Conservation (phyloP, 345 rosid genomes). For the Conringia planisiliqua region DNA sequence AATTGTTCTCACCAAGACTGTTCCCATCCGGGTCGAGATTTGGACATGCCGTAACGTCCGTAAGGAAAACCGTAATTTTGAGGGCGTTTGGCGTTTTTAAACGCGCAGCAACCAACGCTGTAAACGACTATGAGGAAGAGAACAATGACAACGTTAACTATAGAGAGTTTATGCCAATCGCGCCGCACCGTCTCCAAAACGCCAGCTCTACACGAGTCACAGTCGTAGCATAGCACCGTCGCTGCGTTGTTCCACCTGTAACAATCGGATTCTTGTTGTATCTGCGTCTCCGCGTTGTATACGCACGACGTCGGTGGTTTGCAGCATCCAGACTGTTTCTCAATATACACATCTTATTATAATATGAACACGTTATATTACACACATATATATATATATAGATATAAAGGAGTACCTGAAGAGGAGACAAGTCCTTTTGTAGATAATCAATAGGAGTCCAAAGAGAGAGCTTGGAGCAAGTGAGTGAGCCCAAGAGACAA, state of each 20-base stretch:
- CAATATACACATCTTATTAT: too few species aligned
- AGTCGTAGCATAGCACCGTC: constrained; percentile 68
- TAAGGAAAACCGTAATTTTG: constrained; percentile 52
- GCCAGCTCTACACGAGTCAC: constrained; percentile 96
- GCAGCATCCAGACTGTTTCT: constrained; percentile 85
- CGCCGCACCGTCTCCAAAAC: constrained; percentile 74
- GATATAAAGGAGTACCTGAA: constrained; percentile 61
- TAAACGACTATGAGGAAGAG: constrained; percentile 65
- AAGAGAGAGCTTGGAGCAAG: constrained; percentile 57
- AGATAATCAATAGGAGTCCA: constrained; percentile 92
- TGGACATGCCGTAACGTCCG: constrained; percentile 64
- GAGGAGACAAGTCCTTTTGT: constrained; percentile 58
- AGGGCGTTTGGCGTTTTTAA: constrained; percentile 61
- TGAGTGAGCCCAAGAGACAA: constrained; percentile 65
- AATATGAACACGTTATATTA: too few species aligned
- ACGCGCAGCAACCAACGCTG: constrained; percentile 82
- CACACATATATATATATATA: too few species aligned
- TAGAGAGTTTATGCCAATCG: constrained; percentile 81
- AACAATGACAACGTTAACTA: constrained; percentile 65
- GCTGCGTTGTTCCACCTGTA: constrained; percentile 70
- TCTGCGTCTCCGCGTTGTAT: constrained; percentile 51
- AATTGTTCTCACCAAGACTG: constrained; percentile 55
- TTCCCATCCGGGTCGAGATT: constrained; percentile 74
- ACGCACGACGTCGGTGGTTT: constrained; percentile 90
- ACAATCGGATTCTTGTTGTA: constrained; percentile 75